Base-by-base conservation (phyloP, 2,329 filamentous ascomycete species). In the Scedosporium aurantiacum region DNA sequence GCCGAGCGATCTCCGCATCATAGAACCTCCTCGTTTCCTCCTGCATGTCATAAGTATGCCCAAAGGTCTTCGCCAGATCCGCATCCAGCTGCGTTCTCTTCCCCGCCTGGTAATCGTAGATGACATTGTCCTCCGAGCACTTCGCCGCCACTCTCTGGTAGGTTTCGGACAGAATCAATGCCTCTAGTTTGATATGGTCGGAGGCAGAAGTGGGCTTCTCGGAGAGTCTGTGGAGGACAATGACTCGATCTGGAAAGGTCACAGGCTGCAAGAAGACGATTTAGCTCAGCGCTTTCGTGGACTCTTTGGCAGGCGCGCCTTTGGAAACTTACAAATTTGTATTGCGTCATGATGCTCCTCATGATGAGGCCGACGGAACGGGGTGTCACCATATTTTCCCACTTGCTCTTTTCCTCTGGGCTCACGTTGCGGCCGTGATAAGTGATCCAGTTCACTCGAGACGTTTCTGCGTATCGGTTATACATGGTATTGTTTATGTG, bases 401-500 rank as follows among this genome's bases (percentile, higher is more conserved):
- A 96, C 63, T 82, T 76, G 50, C 77, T 71, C 62, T 78, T 77
- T 65, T 92, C 79, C 32, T 73, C 71, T 0, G 84, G 82, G 67
- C 91, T 85, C 56, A 84, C 75, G 63, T 83, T 74, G 2, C 79
- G 74, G 4, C 84, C 88, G 66, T 90, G 87, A 68, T 91, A 87
- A 62, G 79, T 78, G 27, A 86, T 80, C 87, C 89, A 96, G 68
- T 91, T 90, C 37, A 93, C 82, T 41, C 92, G 82, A 3, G 86
- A 86, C 5, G 87, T 87, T 72, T 97, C 92, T 41, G 91, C 91
- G 71, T 90, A 96, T 64, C 88, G 83, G 67, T 89, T 86, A 72
- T 96, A 96, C 65, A 83, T 84, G 64, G 92, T 86, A 67, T 96
- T 96, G 71, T 96, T 96, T 57, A 96, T 88, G 72, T 96, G 91